phyloP scores from a whole-genome alignment of 1,139 yeast species.

The Candida tetrigidarum region DNA sequence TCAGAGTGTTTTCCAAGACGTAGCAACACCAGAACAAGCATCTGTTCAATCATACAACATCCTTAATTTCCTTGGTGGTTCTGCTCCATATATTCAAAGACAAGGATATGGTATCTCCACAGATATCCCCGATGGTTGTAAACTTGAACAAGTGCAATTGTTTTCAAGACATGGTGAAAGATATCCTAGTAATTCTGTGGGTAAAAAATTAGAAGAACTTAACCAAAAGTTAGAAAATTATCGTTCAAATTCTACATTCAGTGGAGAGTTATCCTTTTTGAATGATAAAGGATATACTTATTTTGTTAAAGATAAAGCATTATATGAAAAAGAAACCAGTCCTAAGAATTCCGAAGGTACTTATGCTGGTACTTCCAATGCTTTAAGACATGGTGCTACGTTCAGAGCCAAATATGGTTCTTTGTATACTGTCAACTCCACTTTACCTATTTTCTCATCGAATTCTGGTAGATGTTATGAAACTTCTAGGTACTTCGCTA shows the following conservation, averaged over 20 bases:
- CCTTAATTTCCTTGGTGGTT: slow-evolving; percentile 48
- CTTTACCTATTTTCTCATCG: slow-evolving; percentile 38
- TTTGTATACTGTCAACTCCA: slow-evolving; percentile 24
- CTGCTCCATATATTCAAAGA: slow-evolving; percentile 51
- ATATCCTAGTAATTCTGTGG: slow-evolving; percentile 50
- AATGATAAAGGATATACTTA: slow-evolving; percentile 34
- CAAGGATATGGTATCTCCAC: slow-evolving; percentile 52
- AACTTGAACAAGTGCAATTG: slow-evolving; percentile 66
- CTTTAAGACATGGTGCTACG: slow-evolving; percentile 36
- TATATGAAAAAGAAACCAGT: slow-evolving; percentile 38
- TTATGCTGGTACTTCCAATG: slow-evolving; percentile 37
- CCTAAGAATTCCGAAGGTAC: slow-evolving; percentile 29
- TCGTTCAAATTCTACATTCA: slow-evolving; percentile 25
- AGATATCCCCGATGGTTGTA: slow-evolving; percentile 53
- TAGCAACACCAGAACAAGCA: slow-evolving; percentile 43
- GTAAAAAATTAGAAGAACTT: slow-evolving; percentile 23
- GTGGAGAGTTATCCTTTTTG: slow-evolving; percentile 36
- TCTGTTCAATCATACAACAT: slow-evolving; percentile 44
- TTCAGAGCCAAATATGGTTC: slow-evolving; percentile 38
- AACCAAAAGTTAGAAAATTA: slow-evolving; percentile 25
- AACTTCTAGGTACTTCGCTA: slow-evolving; percentile 35
- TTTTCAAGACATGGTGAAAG: slow-evolving; percentile 78
- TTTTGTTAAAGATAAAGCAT: slow-evolving; percentile 29
- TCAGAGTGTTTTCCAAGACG: slow-evolving; percentile 30
- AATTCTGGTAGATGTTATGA: slow-evolving; percentile 34